Evolutionary conservation across 768 basidiomycete species (phyloP).

Genomic region (Cystoderma amianthinum): DNA sequence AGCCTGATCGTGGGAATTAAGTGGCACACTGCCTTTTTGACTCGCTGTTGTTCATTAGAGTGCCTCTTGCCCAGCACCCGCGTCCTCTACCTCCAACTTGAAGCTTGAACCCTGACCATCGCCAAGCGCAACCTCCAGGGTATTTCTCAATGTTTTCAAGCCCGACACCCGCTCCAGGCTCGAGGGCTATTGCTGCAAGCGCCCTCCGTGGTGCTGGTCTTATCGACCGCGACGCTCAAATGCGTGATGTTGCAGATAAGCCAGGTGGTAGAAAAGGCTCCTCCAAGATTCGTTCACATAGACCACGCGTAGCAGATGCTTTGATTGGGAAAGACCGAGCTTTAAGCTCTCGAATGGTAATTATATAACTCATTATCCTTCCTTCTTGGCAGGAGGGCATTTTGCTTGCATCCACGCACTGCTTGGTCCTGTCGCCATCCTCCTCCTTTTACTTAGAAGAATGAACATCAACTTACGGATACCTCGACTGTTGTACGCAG

Average conservation of each 20-base stretch:
- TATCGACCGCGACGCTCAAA: constrained; percentile 68
- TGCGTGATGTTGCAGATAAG: constrained; percentile 65
- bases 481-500: constrained; percentile 25
- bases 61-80: neutral
- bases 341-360: constrained; percentile 53
- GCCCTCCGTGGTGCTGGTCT: constrained; percentile 68
- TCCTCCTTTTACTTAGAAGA: constrained; percentile 27
- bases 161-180: constrained; percentile 50
- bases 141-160: constrained; percentile 45
- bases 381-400: constrained; percentile 21
- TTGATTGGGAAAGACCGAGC: constrained; percentile 44
- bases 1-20: constrained; percentile 17
- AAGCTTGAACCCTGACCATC: neutral
- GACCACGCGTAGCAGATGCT: constrained; percentile 52
- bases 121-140: neutral
- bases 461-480: constrained; percentile 28
- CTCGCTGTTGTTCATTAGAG: constrained; percentile 20
- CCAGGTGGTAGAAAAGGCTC: constrained; percentile 69
- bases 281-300: constrained; percentile 55
- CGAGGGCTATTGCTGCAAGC: constrained; percentile 49
- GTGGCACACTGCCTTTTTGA: constrained; percentile 22
- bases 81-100: neutral
- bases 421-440: constrained; percentile 27
- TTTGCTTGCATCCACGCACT: constrained; percentile 16
- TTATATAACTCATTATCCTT: constrained; percentile 37